A percentile compares a stretch with the other conserved stretches of the same genome.
Conservation (phyloP, 768 basidiomycete species). For the Mycena kentingensis region DNA sequence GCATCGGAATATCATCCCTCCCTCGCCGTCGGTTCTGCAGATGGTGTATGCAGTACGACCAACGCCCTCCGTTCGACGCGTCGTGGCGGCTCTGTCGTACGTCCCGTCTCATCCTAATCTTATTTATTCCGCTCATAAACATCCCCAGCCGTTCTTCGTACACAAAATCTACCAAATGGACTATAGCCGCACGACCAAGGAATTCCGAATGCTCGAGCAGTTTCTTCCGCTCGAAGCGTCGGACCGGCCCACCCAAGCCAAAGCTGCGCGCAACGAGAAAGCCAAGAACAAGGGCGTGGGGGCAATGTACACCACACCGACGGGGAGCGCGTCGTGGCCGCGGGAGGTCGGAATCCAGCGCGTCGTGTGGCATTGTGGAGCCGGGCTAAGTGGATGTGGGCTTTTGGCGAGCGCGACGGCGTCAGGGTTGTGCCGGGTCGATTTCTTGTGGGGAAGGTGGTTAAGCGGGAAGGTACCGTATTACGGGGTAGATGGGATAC, state of each 20-base stretch:
- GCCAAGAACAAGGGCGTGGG: constrained; percentile 36
- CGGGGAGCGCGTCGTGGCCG: constrained; percentile 74
- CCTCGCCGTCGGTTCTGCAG: constrained; percentile 77
- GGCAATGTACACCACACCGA: constrained; percentile 30
- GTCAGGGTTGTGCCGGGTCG: constrained; percentile 84
- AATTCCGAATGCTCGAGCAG: constrained; percentile 87
- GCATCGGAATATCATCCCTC: constrained; percentile 89
- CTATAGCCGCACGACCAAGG: constrained; percentile 71
- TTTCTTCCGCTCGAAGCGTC: constrained; percentile 69
- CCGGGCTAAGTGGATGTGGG: constrained; percentile 59
- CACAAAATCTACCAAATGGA: constrained; percentile 87
- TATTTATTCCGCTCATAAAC: neutral
- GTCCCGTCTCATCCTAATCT: constrained; percentile 28
- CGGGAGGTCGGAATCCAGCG: constrained; percentile 76
- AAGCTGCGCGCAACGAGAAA: constrained; percentile 37
- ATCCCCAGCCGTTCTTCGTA: constrained; percentile 66
- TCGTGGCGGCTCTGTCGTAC: constrained; percentile 70
- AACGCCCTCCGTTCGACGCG: constrained; percentile 69
- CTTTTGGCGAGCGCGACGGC: constrained; percentile 80
- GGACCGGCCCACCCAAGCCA: constrained; percentile 44
- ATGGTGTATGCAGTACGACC: constrained; percentile 78
- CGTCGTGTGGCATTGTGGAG: constrained; percentile 78
- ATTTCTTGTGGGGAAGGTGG: constrained; percentile 79
- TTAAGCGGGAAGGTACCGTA: constrained; percentile 67
- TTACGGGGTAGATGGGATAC: constrained; percentile 58